Evolutionary conservation across 2,329 filamentous ascomycete species (phyloP).

Genomic region (Monosporascus cannonballus): DNA sequence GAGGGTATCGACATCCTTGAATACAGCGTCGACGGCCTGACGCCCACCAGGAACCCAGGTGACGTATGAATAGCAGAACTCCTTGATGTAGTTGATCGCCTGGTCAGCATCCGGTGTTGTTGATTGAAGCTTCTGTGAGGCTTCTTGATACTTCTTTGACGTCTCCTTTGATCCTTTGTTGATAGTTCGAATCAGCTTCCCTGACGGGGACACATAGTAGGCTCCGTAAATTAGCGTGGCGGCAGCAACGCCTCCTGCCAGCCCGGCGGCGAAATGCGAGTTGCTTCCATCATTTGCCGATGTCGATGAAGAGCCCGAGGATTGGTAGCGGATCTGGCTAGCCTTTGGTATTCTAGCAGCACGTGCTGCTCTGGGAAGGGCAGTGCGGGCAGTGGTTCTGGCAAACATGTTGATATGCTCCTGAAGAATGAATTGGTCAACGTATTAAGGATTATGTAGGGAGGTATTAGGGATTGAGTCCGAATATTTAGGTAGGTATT

Average conservation of each 20-base stretch:
- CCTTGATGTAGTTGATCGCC: constrained; percentile 58
- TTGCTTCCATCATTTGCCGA: constrained; percentile 9
- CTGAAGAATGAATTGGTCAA: background rate
- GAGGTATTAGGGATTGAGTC: too few relatives aligned
- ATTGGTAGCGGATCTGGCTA: constrained; percentile 34
- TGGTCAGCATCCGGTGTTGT: constrained; percentile 61
- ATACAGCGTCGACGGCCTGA: constrained; percentile 61
- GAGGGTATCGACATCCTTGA: constrained; percentile 64
- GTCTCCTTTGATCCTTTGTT: constrained; percentile 48
- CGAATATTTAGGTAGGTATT: too few relatives aligned
- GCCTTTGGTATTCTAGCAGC: constrained; percentile 6
- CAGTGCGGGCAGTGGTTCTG: background rate
- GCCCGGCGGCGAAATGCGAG: constrained; percentile 33
- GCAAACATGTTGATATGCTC: background rate
- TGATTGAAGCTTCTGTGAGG: constrained; percentile 54
- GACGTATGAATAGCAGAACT: constrained; percentile 63
- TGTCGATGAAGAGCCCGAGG: constrained; percentile 25
- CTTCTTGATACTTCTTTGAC: constrained; percentile 53
- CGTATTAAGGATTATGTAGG: too few relatives aligned
- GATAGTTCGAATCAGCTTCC: constrained; percentile 33
- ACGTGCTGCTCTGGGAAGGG: constrained; percentile 4
- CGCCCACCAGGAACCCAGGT: constrained; percentile 66
- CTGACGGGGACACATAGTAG: constrained; percentile 39
- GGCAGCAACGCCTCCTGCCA: constrained; percentile 38
- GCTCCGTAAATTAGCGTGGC: constrained; percentile 36